Evolutionary conservation across 352 stramenopile species (phyloP).

Genomic region (Phytophthora fragariae): DNA sequence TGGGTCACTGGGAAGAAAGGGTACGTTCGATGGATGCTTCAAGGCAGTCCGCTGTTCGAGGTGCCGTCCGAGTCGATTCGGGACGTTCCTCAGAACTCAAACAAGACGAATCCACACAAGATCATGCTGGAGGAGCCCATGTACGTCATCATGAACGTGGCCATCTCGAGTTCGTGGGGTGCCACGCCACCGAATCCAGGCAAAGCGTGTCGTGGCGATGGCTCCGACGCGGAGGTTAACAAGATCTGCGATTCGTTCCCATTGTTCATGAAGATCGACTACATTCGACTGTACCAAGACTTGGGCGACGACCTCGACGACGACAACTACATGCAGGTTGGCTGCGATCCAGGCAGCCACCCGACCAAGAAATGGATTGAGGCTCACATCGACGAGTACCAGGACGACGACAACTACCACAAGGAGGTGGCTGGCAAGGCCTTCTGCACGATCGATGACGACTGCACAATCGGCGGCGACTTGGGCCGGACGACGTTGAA

Average conservation of each 20-base stretch:
- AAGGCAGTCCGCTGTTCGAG: conserved; percentile 84
- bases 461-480: conserved; percentile 41
- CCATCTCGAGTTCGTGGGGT: conserved; percentile 52
- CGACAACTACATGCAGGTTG: conserved; percentile 42
- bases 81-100: conserved; percentile 36
- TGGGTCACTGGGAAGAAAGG: conserved; percentile 45
- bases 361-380: conserved; percentile 54
- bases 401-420: conserved; percentile 45
- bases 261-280: conserved; percentile 85
- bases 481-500: conserved; percentile 29
- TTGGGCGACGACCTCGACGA: conserved; percentile 23
- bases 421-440: conserved; percentile 43
- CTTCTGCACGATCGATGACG: conserved; percentile 45
- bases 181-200: conserved; percentile 47
- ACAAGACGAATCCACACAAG: conserved; percentile 57
- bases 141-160: conserved; percentile 67
- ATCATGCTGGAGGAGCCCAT: conserved; percentile 57
- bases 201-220: conserved; percentile 38
- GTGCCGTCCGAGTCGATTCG: conserved; percentile 63
- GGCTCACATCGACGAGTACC: conserved; percentile 47
- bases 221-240: conserved; percentile 29
- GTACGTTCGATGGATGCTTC: conserved; percentile 60
- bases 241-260: conserved; percentile 57
- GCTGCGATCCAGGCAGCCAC: conserved; percentile 49
- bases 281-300: conserved; percentile 88